Percentiles rank a stretch among this genome's conserved stretches.
Conservation (phyloP, 2,329 filamentous ascomycete species). For the Volutella citrinella region DNA sequence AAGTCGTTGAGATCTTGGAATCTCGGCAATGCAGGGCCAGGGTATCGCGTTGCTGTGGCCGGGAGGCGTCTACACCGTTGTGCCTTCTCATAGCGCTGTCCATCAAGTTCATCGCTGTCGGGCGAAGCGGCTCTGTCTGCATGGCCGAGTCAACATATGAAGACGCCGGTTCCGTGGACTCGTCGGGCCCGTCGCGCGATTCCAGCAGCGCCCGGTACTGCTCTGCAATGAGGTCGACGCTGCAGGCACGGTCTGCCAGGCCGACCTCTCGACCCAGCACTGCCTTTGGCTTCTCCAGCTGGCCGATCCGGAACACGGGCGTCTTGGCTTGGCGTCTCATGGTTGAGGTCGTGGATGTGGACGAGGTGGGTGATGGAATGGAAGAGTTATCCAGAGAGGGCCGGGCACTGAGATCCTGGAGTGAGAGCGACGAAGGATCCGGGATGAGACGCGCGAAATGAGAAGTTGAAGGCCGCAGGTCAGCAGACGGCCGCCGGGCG, state of each 20-base stretch:
- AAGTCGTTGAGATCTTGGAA: conserved; percentile 10
- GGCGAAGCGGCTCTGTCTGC: conserved; percentile 32
- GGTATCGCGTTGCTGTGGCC: too few relatives aligned
- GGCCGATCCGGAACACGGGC: conserved; percentile 47
- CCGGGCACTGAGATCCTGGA: conserved; percentile 16
- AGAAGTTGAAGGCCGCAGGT: too few relatives aligned
- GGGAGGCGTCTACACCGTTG: too few relatives aligned
- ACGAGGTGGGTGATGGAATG: conserved; percentile 34
- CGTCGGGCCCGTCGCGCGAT: conserved; percentile 30
- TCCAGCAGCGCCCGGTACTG: conserved; percentile 48
- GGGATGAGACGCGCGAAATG: conserved; percentile 22
- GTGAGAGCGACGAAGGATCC: conserved; percentile 23
- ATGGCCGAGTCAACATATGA: too few relatives aligned
- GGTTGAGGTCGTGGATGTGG: conserved; percentile 25
- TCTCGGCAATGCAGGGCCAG: too few relatives aligned
- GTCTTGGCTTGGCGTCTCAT: conserved; percentile 50
- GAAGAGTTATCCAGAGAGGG: conserved; percentile 25
- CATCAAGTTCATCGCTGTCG: too few relatives aligned
- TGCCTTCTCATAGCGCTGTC: conserved; percentile 8
- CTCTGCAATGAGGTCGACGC: conserved; percentile 48
- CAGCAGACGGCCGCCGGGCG: too few relatives aligned
- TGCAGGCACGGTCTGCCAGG: conserved; percentile 33
- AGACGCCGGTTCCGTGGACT: too few relatives aligned
- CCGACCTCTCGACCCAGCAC: conserved; percentile 19
- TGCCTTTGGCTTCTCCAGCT: conserved; percentile 38